These are phyloP conservation scores for Carpinus viminea DNA, from an alignment of 306 rosid species.

Conservation along the genomic window DNA sequence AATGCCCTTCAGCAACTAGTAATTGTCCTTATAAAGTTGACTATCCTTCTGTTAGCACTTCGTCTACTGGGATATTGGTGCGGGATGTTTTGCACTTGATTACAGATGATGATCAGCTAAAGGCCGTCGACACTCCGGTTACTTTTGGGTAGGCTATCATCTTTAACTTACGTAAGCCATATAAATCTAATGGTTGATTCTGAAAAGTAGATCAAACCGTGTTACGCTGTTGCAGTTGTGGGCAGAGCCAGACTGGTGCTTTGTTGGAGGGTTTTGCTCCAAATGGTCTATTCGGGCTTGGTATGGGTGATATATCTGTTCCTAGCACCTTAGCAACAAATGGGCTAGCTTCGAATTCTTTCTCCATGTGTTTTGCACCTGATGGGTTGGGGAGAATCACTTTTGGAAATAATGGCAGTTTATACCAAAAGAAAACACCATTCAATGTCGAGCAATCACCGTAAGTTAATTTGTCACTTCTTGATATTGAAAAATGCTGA, in stretches of 20 bases:
- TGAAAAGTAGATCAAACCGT: background rate
- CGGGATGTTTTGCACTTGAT: constrained; percentile 76
- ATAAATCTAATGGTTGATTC: no score
- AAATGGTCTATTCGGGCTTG: constrained; percentile 84
- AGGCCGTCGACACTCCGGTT: constrained; percentile 37
- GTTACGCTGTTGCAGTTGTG: constrained; percentile 58
- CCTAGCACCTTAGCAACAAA: constrained; percentile 76
- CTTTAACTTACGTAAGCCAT: no score
- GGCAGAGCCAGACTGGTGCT: constrained; percentile 69
- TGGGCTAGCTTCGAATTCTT: constrained; percentile 64
- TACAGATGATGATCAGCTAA: constrained; percentile 47
- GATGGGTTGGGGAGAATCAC: constrained; percentile 71
- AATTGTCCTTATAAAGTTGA: constrained; percentile 52
- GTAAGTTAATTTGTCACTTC: constrained; percentile 54
- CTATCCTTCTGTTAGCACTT: constrained; percentile 63
- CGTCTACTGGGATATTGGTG: constrained; percentile 71
- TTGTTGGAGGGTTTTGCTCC: constrained; percentile 71
- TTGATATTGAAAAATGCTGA: background rate
- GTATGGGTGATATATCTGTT: constrained; percentile 59
- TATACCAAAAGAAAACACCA: constrained; percentile 69
- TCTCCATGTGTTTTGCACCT: constrained; percentile 86
- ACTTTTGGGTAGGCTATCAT: constrained; percentile 72
- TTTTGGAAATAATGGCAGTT: constrained; percentile 74
- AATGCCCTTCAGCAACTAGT: constrained; percentile 53
- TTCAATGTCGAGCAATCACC: constrained; percentile 36